Percentiles rank a stretch among this genome's conserved stretches.
Conservation (phyloP, 257 asterid genomes). For the Euphrasia confusa region DNA sequence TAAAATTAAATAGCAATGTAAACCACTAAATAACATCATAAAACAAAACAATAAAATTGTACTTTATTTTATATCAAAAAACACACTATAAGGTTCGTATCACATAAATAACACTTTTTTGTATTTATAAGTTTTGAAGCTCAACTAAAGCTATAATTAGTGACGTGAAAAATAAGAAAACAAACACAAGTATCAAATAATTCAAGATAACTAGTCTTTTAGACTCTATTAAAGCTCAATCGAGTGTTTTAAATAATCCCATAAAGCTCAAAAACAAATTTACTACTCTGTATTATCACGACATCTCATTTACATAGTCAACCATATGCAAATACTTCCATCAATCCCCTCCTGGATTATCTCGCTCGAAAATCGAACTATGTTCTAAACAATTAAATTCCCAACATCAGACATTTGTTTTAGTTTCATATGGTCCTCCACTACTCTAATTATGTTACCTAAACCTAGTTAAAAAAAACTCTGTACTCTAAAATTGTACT, state of each 20-base stretch:
- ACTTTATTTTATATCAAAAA: too few relatives aligned
- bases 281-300: not conserved
- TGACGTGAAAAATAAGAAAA: too few relatives aligned
- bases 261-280: not conserved
- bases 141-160: not conserved
- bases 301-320: not conserved
- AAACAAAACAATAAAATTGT: too few relatives aligned
- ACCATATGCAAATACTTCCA: not conserved
- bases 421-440: not conserved
- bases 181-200: too few relatives aligned
- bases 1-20: too few relatives aligned
- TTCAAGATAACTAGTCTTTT: not conserved
- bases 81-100: not conserved
- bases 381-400: not conserved
- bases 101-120: not conserved
- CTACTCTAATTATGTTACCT: not conserved
- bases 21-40: too few relatives aligned
- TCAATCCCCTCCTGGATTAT: conserved; percentile 2
- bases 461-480: not conserved
- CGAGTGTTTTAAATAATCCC: not conserved
- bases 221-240: not conserved
- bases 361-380: not conserved
- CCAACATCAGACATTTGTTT: not conserved
- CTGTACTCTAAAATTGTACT: not conserved
- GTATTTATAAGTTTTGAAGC: not conserved